Evolutionary conservation across 352 stramenopile species (phyloP).

Genomic region (Phytopythium delawarense): DNA sequence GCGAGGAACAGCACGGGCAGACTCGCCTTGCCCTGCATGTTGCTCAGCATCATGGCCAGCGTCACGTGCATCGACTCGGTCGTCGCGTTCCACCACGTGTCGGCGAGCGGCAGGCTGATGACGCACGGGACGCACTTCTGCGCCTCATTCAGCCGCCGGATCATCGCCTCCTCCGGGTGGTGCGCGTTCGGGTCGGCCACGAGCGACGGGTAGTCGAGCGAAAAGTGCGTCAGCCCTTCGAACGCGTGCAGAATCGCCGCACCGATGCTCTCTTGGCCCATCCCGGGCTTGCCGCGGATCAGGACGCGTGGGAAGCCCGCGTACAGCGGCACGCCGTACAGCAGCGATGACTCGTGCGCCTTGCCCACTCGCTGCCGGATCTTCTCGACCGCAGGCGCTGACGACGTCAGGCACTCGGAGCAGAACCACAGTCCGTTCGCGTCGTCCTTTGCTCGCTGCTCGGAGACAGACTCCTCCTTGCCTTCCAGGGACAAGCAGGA

Average conservation of each 20-base stretch:
- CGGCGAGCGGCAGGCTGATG: constrained; percentile 69
- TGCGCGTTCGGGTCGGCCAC: constrained; percentile 67
- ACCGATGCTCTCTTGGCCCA: constrained; percentile 73
- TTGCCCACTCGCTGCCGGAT: constrained; percentile 21
- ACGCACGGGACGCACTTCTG: constrained; percentile 78
- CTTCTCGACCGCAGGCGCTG: constrained; percentile 20
- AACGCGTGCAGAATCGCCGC: constrained; percentile 63
- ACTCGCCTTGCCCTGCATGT: constrained; percentile 61
- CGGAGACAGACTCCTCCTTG: neutral
- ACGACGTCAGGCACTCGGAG: constrained; percentile 35
- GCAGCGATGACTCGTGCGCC: constrained; percentile 13
- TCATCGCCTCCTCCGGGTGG: constrained; percentile 71
- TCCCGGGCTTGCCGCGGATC: constrained; percentile 48
- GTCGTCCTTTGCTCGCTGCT: neutral
- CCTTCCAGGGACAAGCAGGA: constrained; percentile 28
- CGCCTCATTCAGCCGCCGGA: constrained; percentile 62
- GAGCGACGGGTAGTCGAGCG: constrained; percentile 74
- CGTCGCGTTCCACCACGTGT: constrained; percentile 76
- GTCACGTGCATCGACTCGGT: constrained; percentile 66
- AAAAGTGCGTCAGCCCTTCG: constrained; percentile 75
- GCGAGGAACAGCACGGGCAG: constrained; percentile 79
- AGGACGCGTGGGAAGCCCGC: constrained; percentile 69
- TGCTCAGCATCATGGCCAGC: constrained; percentile 80
- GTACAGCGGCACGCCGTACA: constrained; percentile 38
- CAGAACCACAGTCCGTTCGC: constrained; percentile 45